Evolutionary conservation across 768 basidiomycete genomes (phyloP).

Genomic region (Suillus plorans): DNA sequence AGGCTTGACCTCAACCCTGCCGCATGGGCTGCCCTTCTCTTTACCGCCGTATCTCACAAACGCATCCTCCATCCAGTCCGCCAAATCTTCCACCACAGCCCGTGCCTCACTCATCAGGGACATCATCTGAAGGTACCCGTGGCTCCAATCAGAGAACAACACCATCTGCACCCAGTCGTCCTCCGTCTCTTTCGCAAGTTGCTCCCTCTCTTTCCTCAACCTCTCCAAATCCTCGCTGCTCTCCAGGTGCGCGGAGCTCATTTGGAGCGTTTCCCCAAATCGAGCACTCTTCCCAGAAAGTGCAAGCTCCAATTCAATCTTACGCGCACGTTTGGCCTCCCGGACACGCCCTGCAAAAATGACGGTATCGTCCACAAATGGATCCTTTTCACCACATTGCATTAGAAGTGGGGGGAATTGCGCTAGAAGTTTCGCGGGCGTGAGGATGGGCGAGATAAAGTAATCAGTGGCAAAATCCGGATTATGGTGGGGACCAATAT

Average conservation of each 20-base stretch:
- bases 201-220: slow-evolving; percentile 59
- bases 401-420: slow-evolving; percentile 93
- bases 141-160: slow-evolving; percentile 95
- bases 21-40: slow-evolving; percentile 19
- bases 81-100: slow-evolving; percentile 77
- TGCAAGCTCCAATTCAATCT: slow-evolving; percentile 65
- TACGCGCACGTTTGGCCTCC: slow-evolving; percentile 87
- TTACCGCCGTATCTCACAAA: slow-evolving; percentile 46
- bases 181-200: slow-evolving; percentile 68
- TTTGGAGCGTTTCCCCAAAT: slow-evolving; percentile 62
- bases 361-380: slow-evolving; percentile 96
- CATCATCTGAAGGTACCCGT: slow-evolving; percentile 96
- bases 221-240: slow-evolving; percentile 34
- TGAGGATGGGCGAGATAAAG: slow-evolving; percentile 91
- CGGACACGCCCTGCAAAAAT: slow-evolving; percentile 95
- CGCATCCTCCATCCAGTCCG: slow-evolving; percentile 86
- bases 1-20: slow-evolving; percentile 16
- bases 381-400: slow-evolving; percentile 94
- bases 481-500: slow-evolving; percentile 90
- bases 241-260: slow-evolving; percentile 45
- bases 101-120: slow-evolving; percentile 80
- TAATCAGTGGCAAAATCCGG: slow-evolving; percentile 96
- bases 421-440: slow-evolving; percentile 79
- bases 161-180: slow-evolving; percentile 95
- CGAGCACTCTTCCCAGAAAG: slow-evolving; percentile 61